phyloP scores from a whole-genome alignment of 352 stramenopile species.

The Globisporangium viniferum region DNA sequence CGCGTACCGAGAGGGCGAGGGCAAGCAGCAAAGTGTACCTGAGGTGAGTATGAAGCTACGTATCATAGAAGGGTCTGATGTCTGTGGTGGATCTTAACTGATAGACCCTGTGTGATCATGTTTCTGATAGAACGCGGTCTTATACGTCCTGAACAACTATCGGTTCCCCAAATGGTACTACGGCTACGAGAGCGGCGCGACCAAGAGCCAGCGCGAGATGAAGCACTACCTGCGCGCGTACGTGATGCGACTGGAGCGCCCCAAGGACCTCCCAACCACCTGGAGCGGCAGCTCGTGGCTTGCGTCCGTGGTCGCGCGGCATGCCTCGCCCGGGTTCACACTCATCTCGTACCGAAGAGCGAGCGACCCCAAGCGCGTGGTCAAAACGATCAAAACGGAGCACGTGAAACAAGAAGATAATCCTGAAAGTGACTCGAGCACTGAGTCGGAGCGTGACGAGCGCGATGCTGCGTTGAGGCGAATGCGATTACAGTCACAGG shows the following conservation, averaged over 20 bases:
- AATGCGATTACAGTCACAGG: no score
- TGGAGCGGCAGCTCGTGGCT: conserved; percentile 7
- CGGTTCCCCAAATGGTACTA: conserved; percentile 53
- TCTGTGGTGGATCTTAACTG: no score
- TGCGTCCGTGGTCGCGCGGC: conserved; percentile 28
- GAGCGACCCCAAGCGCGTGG: background rate
- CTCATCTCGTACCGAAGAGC: conserved; percentile 39
- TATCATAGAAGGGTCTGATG: no score
- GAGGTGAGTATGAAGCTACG: conserved; percentile 18
- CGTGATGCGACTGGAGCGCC: conserved; percentile 23
- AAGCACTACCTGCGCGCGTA: conserved; percentile 42
- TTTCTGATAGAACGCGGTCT: conserved; percentile 26
- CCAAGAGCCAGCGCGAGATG: conserved; percentile 42
- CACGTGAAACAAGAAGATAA: background rate
- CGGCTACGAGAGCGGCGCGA: conserved; percentile 47
- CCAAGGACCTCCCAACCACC: background rate
- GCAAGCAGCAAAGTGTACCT: conserved; percentile 26
- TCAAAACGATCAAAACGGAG: background rate
- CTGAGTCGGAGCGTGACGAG: background rate
- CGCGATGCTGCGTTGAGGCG: no score
- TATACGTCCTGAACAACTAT: conserved; percentile 53
- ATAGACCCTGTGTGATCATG: background rate
- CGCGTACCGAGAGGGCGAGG: conserved; percentile 33
- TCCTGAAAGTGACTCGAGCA: background rate
- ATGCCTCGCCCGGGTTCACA: conserved; percentile 29